These are phyloP conservation scores for Colletotrichum neosansevieriae DNA, from an alignment of 2,329 filamentous ascomycete genomes.

Conservation along the genomic window DNA sequence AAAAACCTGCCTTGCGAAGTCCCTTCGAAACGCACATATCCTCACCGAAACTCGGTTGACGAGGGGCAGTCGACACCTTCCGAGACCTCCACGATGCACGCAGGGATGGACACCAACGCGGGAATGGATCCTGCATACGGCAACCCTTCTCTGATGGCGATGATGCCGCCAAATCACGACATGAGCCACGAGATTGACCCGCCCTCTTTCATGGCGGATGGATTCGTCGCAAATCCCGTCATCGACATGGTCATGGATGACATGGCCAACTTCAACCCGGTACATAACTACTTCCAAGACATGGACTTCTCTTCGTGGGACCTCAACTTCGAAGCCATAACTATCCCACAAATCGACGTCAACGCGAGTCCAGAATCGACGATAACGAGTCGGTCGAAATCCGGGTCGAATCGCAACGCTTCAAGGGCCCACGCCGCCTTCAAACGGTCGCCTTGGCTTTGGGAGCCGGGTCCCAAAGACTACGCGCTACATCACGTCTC, in stretches of 20 bases:
- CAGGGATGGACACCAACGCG: constrained; percentile 18
- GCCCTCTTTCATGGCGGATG: constrained; percentile 25
- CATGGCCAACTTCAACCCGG: constrained; percentile 46
- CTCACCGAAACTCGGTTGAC: constrained; percentile 22
- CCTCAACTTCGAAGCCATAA: constrained; percentile 47
- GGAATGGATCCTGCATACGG: constrained; percentile 18
- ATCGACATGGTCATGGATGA: constrained; percentile 34
- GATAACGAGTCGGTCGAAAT: constrained; percentile 42
- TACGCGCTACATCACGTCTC: constrained; percentile 38
- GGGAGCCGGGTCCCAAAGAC: constrained; percentile 48
- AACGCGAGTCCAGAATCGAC: constrained; percentile 47
- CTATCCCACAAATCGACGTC: constrained; percentile 46
- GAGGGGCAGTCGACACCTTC: constrained; percentile 28
- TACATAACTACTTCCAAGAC: constrained; percentile 47
- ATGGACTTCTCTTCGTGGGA: constrained; percentile 51
- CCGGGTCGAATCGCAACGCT: constrained; percentile 42
- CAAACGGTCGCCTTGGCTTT: constrained; percentile 51
- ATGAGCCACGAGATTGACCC: constrained; percentile 24
- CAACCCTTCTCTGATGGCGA: constrained; percentile 6
- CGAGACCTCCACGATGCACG: constrained; percentile 35
- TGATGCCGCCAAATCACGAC: constrained; percentile 22
- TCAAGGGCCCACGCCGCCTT: constrained; percentile 49
- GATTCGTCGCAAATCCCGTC: constrained; percentile 26
- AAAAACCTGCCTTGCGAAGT: constrained; percentile 36
- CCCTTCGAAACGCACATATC: constrained; percentile 30